Evolutionary conservation across 768 basidiomycete genomes (phyloP).

Genomic region (Mycena belliarum): DNA sequence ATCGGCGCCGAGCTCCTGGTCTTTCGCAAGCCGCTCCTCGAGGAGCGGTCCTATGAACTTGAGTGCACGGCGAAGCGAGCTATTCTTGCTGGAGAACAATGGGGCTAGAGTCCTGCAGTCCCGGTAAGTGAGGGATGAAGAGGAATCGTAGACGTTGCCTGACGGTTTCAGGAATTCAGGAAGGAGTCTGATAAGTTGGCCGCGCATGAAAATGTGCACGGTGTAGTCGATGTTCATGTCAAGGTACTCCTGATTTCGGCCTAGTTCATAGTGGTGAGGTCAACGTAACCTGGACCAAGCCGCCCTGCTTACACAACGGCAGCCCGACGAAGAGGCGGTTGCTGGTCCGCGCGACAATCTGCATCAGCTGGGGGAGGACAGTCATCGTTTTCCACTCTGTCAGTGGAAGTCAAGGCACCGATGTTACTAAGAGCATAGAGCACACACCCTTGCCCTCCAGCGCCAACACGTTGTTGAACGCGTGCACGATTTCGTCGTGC

Average conservation of each 20-base stretch:
- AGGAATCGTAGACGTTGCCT: not conserved
- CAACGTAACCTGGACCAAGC: not conserved
- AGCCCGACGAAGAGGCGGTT: slow-evolving; percentile 3
- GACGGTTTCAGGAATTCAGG: not conserved
- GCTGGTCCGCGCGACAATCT: slow-evolving; percentile 1
- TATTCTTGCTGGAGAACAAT: not conserved
- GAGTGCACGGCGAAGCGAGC: not conserved
- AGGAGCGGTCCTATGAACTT: slow-evolving; percentile 31
- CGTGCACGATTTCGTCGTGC: not conserved
- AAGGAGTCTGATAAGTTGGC: not conserved
- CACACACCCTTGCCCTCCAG: not conserved
- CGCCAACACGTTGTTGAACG: not conserved
- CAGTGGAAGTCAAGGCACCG: too few species aligned
- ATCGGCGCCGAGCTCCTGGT: slow-evolving; percentile 25
- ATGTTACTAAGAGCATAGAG: not conserved
- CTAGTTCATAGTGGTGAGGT: not conserved
- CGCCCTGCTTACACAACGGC: slow-evolving; percentile 1
- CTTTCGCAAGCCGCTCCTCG: slow-evolving; percentile 28
- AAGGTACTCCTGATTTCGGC: not conserved
- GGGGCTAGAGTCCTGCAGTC: not conserved
- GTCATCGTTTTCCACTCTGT: not conserved
- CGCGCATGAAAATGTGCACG: not conserved
- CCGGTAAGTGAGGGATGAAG: too few species aligned
- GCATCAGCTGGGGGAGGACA: not conserved
- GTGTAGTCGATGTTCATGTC: not conserved